Conservation (phyloP, 306 rosid species). For the Datisca glomerata region DNA sequence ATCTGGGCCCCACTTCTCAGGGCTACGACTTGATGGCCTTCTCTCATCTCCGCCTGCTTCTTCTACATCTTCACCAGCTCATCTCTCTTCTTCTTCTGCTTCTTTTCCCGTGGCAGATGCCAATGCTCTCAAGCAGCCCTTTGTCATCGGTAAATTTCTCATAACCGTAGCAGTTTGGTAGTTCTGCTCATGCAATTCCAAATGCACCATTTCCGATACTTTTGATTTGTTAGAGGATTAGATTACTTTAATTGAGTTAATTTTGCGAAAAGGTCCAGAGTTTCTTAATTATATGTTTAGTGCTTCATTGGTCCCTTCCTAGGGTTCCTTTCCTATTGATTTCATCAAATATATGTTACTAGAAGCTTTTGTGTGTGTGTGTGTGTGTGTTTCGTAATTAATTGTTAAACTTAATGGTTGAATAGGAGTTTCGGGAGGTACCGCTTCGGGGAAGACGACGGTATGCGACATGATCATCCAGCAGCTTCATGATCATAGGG, state of each 20-base stretch:
- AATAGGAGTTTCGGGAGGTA: conserved; percentile 95
- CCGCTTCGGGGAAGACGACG: conserved; percentile 97
- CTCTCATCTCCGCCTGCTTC: conserved; percentile 34
- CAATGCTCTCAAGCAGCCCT: conserved; percentile 44
- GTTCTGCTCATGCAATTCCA: too few relatives aligned
- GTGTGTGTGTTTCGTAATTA: too few relatives aligned
- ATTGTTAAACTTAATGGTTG: neutral
- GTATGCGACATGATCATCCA: conserved; percentile 98
- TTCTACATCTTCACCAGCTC: conserved; percentile 30
- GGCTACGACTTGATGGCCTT: conserved; percentile 60
- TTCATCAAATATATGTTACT: too few relatives aligned
- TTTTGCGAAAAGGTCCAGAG: too few relatives aligned
- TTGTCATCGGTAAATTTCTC: conserved; percentile 53
- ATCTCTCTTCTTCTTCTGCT: conserved; percentile 11
- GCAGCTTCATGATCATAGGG: conserved; percentile 97
- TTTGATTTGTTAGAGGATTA: too few relatives aligned
- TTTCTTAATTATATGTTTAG: too few relatives aligned
- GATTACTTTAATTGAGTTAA: too few relatives aligned
- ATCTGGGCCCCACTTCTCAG: conserved; percentile 86
- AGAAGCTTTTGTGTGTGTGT: too few relatives aligned
- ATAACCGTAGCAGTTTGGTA: too few relatives aligned
- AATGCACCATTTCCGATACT: too few relatives aligned
- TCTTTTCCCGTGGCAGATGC: conserved; percentile 31
- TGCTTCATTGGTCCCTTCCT: too few relatives aligned
- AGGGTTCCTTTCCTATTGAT: too few relatives aligned